Base-by-base conservation (phyloP, 495 filamentous ascomycete species). In the Aspergillus biplanus region DNA sequence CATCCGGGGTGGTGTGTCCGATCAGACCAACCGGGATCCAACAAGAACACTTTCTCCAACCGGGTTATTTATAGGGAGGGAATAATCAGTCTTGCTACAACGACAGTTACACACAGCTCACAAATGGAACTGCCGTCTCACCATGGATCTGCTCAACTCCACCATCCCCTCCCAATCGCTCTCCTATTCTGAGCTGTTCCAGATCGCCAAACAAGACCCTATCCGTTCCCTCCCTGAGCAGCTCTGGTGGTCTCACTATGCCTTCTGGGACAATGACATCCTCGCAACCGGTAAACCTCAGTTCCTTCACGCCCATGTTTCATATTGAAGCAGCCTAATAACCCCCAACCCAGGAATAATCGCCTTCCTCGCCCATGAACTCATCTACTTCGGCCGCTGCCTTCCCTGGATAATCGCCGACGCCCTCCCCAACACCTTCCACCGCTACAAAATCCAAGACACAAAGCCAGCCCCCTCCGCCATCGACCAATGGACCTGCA, bases 231-330 rank as follows among this genome's bases (percentile, higher is more conserved):
- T 89, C 60, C 80, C 87, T 65, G 95, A 99, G 80, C 84, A 87
- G 56, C 77, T 95, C 60, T 99, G 94, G 94, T 89, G 90, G 35
- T 92, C 95, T 72, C 90, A 93, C 91, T 98, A 98, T 72, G 85
- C 92, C n/a, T 99, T 89, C 84, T 96, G 97, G 92, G 89, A 93
- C 69, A 97, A 99, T 69, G 94, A 99, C 80, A 86, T 89, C 49
- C 87, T 99, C 42, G 94, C 94, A 55, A 99, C 94, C 11, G 94
- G 93, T 69, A 65, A 27, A 56, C 31, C 2, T 27, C 42, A 11
- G 13, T 5, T 2, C 32, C 42, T 32, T 44, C 21, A 1, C 21
- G 1, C 21, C 21, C 2, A 27, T 2, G 1, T 2, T 1, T 27
- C 21, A 27, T 27, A 2, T 27, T 27, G 21, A 2, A 27, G 21